Base-by-base conservation (phyloP, 768 basidiomycete species). In the Naganishia vishniacii region DNA sequence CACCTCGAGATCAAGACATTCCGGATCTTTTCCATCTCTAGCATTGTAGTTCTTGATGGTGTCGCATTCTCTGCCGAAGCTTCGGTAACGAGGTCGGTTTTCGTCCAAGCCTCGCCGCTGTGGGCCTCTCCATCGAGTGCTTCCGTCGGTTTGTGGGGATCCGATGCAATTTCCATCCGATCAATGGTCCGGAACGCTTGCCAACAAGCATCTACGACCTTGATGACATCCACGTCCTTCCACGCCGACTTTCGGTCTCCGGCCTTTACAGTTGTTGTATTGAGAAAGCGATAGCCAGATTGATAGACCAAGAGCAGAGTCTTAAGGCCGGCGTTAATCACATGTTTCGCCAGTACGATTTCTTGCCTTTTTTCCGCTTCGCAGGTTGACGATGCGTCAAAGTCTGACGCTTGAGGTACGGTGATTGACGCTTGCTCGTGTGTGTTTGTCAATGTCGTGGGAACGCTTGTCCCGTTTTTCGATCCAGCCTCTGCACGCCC, bases 11-110 rank as follows among this genome's bases (percentile, higher is more conserved):
- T 26, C 3, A 56, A 34, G 3, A 56, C 53, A 16, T 23, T 26
- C 20, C 53, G 53, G 12, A 56, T 56, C 37, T 56, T 56, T 40
- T 56, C 53, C 53, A 56, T 56, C 15, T 56, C 34, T 20, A 56
- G 23, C 3, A 37, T 34, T 6, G 31, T 20, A 20, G 20, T 56
- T 37, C 37, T 56, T 34, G 32, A 20, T 34, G 34, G 34, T 37
- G 8, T 37, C 15, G 34, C 34, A 15, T n/a, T n/a, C n/a, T n/a
- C n/a, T n/a, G n/a, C n/a, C n/a, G n/a, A n/a, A n/a, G n/a, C n/a
- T n/a, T n/a, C n/a, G n/a, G 34, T 37, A 15, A 7, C 34, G 8
- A 15, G 15, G 34, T 37, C 34, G 34, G 15, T 15, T 7, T 37
- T 15, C 34, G 34, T 37, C 42, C 5, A 8, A 44, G 9, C 42